Evolutionary conservation across 2,329 filamentous ascomycete genomes (phyloP).

Genomic region (Alternaria conjuncta): DNA sequence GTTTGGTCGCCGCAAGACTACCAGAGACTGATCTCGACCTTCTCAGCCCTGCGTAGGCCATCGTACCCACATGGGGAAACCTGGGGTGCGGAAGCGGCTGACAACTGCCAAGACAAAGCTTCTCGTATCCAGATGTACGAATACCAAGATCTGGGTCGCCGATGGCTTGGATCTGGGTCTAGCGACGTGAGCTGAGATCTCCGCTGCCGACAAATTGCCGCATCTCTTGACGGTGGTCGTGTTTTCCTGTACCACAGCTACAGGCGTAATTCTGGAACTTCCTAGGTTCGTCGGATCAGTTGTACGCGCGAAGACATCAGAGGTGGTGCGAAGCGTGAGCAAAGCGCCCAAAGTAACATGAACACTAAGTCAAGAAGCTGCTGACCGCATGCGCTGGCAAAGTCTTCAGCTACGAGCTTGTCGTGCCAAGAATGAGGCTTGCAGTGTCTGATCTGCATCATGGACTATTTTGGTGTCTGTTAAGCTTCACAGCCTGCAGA

Average conservation of each 20-base stretch:
- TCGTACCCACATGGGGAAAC: neutral
- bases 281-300: neutral
- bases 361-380: neutral
- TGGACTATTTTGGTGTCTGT: neutral
- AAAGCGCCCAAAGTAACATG: neutral
- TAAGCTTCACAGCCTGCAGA: slow-evolving; percentile 6
- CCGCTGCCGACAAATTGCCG: neutral
- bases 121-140: slow-evolving; percentile 1
- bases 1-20: slow-evolving; percentile 4
- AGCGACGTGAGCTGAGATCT: neutral
- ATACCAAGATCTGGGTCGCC: slow-evolving; percentile 1
- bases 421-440: neutral
- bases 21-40: slow-evolving; percentile 13
- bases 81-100: slow-evolving; percentile 15
- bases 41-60: neutral
- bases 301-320: neutral
- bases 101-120: slow-evolving; percentile 6
- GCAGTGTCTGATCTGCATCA: neutral
- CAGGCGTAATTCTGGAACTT: neutral
- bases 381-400: neutral
- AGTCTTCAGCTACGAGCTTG: neutral
- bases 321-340: neutral
- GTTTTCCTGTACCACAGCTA: neutral
- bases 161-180: neutral
- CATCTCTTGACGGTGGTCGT: neutral